Evolutionary conservation across 2,329 filamentous ascomycete species (phyloP), one percentile per base, ranked within the genome.

Genomic region (Ceratocystis cacaofunesta): DNA sequence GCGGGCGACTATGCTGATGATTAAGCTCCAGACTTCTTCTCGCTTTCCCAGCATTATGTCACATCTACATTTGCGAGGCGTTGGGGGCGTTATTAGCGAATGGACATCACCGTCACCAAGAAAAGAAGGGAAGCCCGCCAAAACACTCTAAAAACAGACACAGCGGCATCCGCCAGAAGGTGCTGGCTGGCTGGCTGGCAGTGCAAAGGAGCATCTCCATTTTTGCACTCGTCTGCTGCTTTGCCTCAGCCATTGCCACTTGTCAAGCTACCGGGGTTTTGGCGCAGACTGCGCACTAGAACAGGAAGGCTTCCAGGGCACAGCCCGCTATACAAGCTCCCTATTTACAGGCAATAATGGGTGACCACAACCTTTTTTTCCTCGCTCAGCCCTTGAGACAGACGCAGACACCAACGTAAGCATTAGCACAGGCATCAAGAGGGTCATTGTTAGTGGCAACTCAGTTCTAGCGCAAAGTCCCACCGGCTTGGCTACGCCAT

Each of bases 391-490:
- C 52, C 25, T 57, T 57, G 3, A 32, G 25, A 57, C 52, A 57
- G 52, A 28, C 52, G 25, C 25, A 57, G 12, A 28, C 52, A 28
- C 25, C 28, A 58, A 58, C 52, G 52, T 30, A 17, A 17, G 7
- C 28, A 32, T 36, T 58, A 25, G 52, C 52, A 58, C 52, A 58
- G 52, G 5, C 52, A 58, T 25, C 52, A 58, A 4, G 15, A 32
- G 22, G 52, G 52, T 30, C 52, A 58, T 58, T 58, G 52, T 36
- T 58, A 58, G 52, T 58, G 52, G 52, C 52, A 58, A 58, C 10
- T 32, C 15, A 3, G 19, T 28, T 32, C 7, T 36, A 4, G 12
- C 19, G 50, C 52, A 22, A n/a, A 30, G 15, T 58, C 8, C 52
- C 25, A 30, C 12, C 17, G 25, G 52, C 25, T 58, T 58, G 25